A percentile compares a stretch with the other conserved stretches of the same genome.
phyloP scores from a whole-genome alignment of 2,329 filamentous ascomycete species.

The Paecilomyces sp. region DNA sequence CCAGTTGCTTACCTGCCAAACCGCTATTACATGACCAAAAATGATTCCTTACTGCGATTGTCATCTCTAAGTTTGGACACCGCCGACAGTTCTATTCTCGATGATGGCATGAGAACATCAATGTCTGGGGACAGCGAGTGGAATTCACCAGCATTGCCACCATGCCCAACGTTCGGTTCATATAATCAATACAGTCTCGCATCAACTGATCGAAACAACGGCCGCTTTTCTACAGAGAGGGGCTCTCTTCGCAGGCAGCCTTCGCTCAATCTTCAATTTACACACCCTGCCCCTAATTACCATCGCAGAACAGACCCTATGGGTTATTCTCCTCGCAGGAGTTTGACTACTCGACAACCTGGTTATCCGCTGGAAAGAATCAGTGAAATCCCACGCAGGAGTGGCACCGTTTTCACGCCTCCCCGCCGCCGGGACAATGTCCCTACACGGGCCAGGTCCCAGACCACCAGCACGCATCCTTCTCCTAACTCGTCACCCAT shows the following conservation, averaged over 20 bases:
- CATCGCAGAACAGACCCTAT: slow-evolving; percentile 14
- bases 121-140: slow-evolving; percentile 20
- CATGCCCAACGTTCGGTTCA: slow-evolving; percentile 27
- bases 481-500: neutral
- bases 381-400: slow-evolving; percentile 19
- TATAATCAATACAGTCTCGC: slow-evolving; percentile 32
- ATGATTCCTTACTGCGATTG: slow-evolving; percentile 26
- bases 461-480: neutral
- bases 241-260: slow-evolving; percentile 10
- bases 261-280: slow-evolving; percentile 19
- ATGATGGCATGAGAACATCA: slow-evolving; percentile 21
- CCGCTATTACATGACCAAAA: slow-evolving; percentile 24
- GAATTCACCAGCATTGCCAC: slow-evolving; percentile 23
- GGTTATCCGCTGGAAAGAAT: slow-evolving; percentile 16
- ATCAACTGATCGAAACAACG: slow-evolving; percentile 20
- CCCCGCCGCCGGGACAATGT: neutral
- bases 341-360: slow-evolving; percentile 25
- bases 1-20: slow-evolving; percentile 22
- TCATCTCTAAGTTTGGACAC: slow-evolving; percentile 32
- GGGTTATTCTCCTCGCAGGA: slow-evolving; percentile 23
- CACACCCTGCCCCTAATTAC: slow-evolving; percentile 15
- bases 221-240: slow-evolving; percentile 17
- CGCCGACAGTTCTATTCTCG: slow-evolving; percentile 31
- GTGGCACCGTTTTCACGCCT: slow-evolving; percentile 20
- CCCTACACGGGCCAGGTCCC: neutral